Evolutionary conservation across 2,329 filamentous ascomycete genomes (phyloP).

Genomic region (Fusarium concolor): DNA sequence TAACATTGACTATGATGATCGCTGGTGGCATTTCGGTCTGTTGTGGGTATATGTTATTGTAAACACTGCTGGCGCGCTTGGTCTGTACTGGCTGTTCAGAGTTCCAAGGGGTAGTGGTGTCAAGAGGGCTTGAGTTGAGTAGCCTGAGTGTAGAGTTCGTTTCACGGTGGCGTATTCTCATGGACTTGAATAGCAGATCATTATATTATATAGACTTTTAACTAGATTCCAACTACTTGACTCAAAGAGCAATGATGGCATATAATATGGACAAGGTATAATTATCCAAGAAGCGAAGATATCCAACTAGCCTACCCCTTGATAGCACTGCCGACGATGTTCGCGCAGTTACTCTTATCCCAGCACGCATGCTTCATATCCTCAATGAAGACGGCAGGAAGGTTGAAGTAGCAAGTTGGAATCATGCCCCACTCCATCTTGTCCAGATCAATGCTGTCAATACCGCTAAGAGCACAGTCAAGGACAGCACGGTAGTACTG

Average conservation of each 20-base stretch:
- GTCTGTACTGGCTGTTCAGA: constrained; percentile 60
- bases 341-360: too few species aligned
- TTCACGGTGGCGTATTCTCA: neutral
- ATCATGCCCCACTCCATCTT: constrained; percentile 11
- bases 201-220: neutral
- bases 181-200: neutral
- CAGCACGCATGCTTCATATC: too few species aligned
- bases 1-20: constrained; percentile 59
- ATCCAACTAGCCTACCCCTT: too few species aligned
- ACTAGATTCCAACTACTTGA: fast-evolving
- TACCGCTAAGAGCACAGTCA: constrained; percentile 11
- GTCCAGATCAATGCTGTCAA: neutral
- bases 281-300: too few species aligned
- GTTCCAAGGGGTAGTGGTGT: constrained; percentile 48
- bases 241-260: too few species aligned
- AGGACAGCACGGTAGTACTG: constrained; percentile 22
- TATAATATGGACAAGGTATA: too few species aligned
- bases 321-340: too few species aligned
- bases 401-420: constrained; percentile 26
- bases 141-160: too few species aligned
- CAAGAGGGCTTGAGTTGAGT: constrained; percentile 16
- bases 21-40: constrained; percentile 69
- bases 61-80: constrained; percentile 59
- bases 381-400: constrained; percentile 19
- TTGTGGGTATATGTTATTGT: constrained; percentile 64